Evolutionary conservation across 305 asterid genomes (phyloP).

Genomic region (Solanum hybrid): DNA sequence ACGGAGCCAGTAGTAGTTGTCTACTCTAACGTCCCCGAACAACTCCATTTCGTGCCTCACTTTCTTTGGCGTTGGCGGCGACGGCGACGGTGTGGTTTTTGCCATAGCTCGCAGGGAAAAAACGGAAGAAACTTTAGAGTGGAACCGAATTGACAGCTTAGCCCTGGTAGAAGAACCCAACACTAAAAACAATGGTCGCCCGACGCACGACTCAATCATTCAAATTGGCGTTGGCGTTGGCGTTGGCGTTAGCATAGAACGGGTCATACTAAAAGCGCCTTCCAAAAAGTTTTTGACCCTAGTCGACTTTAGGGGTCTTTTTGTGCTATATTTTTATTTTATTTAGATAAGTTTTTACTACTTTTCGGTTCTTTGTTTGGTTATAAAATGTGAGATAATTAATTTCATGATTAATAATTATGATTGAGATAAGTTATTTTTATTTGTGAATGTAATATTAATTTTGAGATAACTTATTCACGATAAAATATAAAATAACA

Average conservation of each 20-base stretch:
- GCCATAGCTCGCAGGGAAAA: background rate
- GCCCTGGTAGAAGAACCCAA: background rate
- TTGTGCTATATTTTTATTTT: background rate
- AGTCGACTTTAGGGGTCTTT: background rate
- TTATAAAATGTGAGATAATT: background rate
- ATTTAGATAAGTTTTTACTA: too few relatives aligned
- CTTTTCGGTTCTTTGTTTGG: background rate
- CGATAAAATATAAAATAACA: background rate
- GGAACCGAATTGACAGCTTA: background rate
- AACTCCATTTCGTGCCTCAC: constrained; percentile 78
- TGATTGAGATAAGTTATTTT: too few relatives aligned
- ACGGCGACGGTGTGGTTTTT: background rate
- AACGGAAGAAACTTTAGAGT: background rate
- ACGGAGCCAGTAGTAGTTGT: constrained; percentile 89
- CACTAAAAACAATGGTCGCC: background rate
- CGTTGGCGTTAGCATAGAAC: background rate
- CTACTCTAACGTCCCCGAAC: constrained; percentile 83
- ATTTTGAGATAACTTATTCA: too few relatives aligned
- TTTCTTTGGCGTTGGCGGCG: constrained; percentile 65
- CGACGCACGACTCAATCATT: background rate
- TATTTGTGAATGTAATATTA: background rate
- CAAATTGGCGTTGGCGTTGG: background rate
- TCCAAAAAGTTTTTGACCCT: background rate
- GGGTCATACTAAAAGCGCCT: background rate
- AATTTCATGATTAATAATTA: background rate